Conservation (phyloP, 2,329 filamentous ascomycete genomes). For the Cladosporium sp. region DNA sequence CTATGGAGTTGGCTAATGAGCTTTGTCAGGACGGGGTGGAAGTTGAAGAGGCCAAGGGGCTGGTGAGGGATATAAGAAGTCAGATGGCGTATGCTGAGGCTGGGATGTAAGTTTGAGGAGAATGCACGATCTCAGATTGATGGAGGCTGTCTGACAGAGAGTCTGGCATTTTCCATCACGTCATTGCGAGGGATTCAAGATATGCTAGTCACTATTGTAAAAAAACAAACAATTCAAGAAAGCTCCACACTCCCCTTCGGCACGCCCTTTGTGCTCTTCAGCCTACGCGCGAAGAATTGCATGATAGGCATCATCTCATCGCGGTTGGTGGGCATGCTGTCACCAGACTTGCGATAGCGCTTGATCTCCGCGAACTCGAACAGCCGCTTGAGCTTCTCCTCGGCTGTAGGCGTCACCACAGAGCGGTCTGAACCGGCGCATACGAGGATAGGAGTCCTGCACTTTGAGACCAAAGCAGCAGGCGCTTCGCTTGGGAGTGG, state of each 20-base stretch:
- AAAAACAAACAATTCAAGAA: slow-evolving; percentile 10
- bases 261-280: slow-evolving; percentile 53
- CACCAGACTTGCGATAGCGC: slow-evolving; percentile 65
- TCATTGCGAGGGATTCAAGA: too few relatives aligned
- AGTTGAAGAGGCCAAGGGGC: slow-evolving; percentile 91
- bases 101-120: slow-evolving; percentile 4
- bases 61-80: slow-evolving; percentile 80
- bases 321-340: slow-evolving; percentile 75
- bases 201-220: too few relatives aligned
- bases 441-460: slow-evolving; percentile 60
- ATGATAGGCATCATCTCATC: slow-evolving; percentile 90
- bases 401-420: slow-evolving; percentile 56
- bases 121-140: too few relatives aligned
- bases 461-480: slow-evolving; percentile 45
- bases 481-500: slow-evolving; percentile 49
- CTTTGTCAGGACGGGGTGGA: slow-evolving; percentile 94
- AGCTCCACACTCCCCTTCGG: slow-evolving; percentile 52
- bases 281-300: slow-evolving; percentile 69
- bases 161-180: too few relatives aligned
- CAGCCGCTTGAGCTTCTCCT: slow-evolving; percentile 56
- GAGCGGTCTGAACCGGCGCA: slow-evolving; percentile 53
- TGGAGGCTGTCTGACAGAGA: too few relatives aligned
- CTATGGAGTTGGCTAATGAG: slow-evolving; percentile 79
- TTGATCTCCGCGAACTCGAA: slow-evolving; percentile 58
- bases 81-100: slow-evolving; percentile 50